These are phyloP conservation scores for Rosa chinensis DNA, from an alignment of 306 rosid genomes.

Conservation along the genomic window DNA sequence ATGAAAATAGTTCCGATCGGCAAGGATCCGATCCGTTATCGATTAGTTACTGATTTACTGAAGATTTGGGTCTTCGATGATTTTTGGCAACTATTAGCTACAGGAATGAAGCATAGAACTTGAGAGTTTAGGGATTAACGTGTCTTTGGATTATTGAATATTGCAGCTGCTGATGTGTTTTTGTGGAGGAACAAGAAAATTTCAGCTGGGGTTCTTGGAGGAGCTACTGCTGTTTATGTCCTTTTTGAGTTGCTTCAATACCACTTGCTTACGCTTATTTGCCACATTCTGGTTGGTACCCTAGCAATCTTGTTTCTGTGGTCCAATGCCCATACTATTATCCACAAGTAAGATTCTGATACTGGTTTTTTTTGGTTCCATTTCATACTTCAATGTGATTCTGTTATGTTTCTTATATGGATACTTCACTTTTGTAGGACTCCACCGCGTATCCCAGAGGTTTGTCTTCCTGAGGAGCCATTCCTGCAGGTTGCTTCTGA, in stretches of 20 bases:
- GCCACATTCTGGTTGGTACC: constrained; percentile 53
- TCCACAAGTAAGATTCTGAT: constrained; percentile 68
- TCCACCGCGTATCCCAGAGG: constrained; percentile 69
- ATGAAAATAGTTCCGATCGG: not conserved
- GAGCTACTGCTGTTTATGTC: constrained; percentile 68
- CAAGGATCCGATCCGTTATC: not conserved
- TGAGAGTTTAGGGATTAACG: not conserved
- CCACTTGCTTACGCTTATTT: constrained; percentile 74
- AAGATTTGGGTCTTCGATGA: not conserved
- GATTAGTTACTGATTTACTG: not conserved
- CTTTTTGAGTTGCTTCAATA: constrained; percentile 83
- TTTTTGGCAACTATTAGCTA: not conserved
- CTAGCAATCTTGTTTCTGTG: constrained; percentile 80
- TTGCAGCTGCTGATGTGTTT: constrained; percentile 86
- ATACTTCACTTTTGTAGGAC: constrained; percentile 43
- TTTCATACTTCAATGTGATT: not conserved
- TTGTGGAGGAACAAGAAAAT: constrained; percentile 94
- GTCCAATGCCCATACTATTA: constrained; percentile 81
- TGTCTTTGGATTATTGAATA: not conserved
- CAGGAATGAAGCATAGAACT: not conserved
- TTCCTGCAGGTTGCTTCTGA: constrained; percentile 56
- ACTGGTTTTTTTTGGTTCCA: not conserved
- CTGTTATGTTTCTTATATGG: not conserved
- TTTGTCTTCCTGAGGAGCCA: constrained; percentile 68
- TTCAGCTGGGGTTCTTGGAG: constrained; percentile 68